Conservation (phyloP, 202 grass and related monocot genomes). For the Schoenoplectus tabernaemontani region DNA sequence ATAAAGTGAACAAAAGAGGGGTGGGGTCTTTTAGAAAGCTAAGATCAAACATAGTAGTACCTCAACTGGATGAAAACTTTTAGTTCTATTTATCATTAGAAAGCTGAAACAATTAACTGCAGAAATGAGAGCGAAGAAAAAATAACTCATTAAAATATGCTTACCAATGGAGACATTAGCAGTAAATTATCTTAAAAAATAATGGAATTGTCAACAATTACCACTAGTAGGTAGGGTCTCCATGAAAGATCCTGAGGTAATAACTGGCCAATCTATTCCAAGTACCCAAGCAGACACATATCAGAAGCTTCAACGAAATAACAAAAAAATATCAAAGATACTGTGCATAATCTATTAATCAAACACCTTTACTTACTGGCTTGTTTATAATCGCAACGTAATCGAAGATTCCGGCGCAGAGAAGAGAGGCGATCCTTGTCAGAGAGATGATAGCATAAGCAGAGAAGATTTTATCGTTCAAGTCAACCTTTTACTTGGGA, state of each 20-base stretch:
- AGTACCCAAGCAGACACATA: neutral
- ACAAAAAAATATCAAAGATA: neutral
- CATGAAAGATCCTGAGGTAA: neutral
- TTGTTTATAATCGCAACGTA: neutral
- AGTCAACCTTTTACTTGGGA: neutral
- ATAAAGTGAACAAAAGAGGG: neutral
- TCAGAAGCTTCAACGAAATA: neutral
- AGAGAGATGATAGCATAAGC: neutral
- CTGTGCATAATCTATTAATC: neutral
- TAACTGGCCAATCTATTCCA: neutral
- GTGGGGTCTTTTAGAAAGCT: neutral
- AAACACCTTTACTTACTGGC: neutral
- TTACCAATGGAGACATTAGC: neutral
- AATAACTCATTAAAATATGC: neutral
- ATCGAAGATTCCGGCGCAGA: neutral
- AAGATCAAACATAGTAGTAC: neutral
- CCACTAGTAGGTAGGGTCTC: conserved; percentile 3
- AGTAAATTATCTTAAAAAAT: neutral
- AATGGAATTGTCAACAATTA: neutral
- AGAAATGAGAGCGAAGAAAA: conserved; percentile 10
- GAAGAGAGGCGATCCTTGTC: neutral
- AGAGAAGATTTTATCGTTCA: neutral
- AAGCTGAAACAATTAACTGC: conserved; percentile 22
- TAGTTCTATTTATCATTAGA: conserved; percentile 2
- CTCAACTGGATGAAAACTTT: conserved; percentile 12